A percentile compares a stretch with the other conserved stretches of the same genome.
These are phyloP conservation scores for Rhizomucor pusillus DNA, from an alignment of 371 early-diverging fungal genomes.

Conservation along the genomic window DNA sequence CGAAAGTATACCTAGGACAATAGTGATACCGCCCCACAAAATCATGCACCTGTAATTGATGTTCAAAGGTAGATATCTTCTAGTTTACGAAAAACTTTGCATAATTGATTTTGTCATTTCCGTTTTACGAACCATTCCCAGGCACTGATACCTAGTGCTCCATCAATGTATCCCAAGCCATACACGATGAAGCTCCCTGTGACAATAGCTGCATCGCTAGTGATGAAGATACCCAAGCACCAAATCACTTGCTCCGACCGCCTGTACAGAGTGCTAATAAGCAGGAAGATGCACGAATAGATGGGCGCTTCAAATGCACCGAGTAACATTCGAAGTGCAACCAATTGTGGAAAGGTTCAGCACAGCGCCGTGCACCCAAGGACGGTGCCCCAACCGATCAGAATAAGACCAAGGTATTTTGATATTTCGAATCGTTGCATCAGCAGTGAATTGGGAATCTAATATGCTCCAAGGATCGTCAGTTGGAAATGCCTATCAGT, in stretches of 20 bases:
- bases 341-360: constrained; percentile 29
- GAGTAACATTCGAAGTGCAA: constrained; percentile 27
- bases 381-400: constrained; percentile 31
- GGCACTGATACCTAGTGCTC: constrained; percentile 19
- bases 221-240: constrained; percentile 28
- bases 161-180: constrained; percentile 27
- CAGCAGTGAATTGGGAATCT: constrained; percentile 38
- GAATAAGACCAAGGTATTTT: constrained; percentile 28
- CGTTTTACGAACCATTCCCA: constrained; percentile 30
- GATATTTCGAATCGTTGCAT: constrained; percentile 29
- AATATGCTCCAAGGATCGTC: not conserved
- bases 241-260: constrained; percentile 30
- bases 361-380: constrained; percentile 22
- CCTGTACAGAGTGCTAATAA: constrained; percentile 35
- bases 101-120: too few species aligned
- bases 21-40: constrained; percentile 26
- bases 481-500: not conserved
- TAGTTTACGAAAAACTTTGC: too few species aligned
- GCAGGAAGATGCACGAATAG: constrained; percentile 19
- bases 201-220: constrained; percentile 21
- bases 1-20: constrained; percentile 20
- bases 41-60: constrained; percentile 33
- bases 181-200: constrained; percentile 28
- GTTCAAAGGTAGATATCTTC: too few species aligned
- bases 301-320: constrained; percentile 28